A percentile compares a stretch with the other conserved stretches of the same genome.
Conservation (phyloP, 208 protist species). For the Blastocrithidia nonstop region DNA sequence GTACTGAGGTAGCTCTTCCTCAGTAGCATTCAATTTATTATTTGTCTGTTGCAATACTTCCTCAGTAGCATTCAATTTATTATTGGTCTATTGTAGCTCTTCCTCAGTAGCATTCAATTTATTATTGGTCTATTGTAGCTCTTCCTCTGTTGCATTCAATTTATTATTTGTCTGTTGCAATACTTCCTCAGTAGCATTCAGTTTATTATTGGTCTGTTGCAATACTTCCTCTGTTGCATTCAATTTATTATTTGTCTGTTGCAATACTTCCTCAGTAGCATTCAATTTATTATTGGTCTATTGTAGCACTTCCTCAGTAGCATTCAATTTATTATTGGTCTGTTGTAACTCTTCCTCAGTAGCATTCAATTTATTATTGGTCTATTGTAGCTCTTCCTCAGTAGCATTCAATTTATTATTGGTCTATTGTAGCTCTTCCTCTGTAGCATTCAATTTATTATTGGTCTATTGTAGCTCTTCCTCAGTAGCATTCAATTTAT, state of each 20-base stretch:
- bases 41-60: conserved; percentile 10
- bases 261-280: conserved; percentile 11
- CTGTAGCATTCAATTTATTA: conserved; percentile 8
- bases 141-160: conserved; percentile 5
- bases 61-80: conserved; percentile 4
- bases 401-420: conserved; percentile 12
- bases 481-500: conserved; percentile 6
- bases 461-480: conserved; percentile 9
- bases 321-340: conserved; percentile 7
- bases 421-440: conserved; percentile 12
- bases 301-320: conserved; percentile 13
- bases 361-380: conserved; percentile 10
- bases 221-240: conserved; percentile 11
- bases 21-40: conserved; percentile 12
- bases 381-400: conserved; percentile 11
- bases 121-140: conserved; percentile 2
- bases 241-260: conserved; percentile 8
- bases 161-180: conserved; percentile 2
- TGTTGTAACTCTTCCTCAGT: conserved; percentile 10
- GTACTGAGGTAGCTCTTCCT: conserved; percentile 8
- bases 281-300: conserved; percentile 16
- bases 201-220: conserved; percentile 10
- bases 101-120: conserved; percentile 5
- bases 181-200: conserved; percentile 5
- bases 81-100: conserved; percentile 7